These are phyloP conservation scores for Croton setiger DNA, from an alignment of 441 rosid species.

Conservation along the genomic window DNA sequence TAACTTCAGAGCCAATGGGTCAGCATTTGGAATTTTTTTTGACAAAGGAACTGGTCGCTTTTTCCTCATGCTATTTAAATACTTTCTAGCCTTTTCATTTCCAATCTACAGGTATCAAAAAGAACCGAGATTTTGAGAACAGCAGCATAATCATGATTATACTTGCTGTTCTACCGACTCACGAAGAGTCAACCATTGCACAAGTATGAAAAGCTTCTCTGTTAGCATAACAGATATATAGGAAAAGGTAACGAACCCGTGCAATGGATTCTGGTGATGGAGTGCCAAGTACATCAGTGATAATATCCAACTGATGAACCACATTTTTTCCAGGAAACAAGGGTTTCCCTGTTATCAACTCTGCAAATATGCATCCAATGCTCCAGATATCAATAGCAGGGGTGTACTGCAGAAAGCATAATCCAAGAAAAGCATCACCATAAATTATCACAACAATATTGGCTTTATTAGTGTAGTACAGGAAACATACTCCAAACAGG, in stretches of 20 bases:
- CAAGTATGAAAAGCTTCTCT: constrained; percentile 24
- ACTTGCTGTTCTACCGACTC: constrained; percentile 3
- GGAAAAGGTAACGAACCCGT: constrained; percentile 50
- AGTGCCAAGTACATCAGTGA: constrained; percentile 95
- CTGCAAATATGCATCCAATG: constrained; percentile 98
- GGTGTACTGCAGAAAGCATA: constrained; percentile 66
- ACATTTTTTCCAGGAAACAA: constrained; percentile 97
- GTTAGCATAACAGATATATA: constrained; percentile 20
- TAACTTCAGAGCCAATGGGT: constrained; percentile 72
- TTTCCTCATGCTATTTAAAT: constrained; percentile 71
- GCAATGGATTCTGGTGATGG: constrained; percentile 70
- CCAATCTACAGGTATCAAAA: constrained; percentile 60
- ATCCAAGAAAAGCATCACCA: constrained; percentile 5
- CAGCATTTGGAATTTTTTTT: constrained; percentile 63
- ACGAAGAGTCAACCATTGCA: constrained; percentile 11
- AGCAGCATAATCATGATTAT: constrained; percentile 5
- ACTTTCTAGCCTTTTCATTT: constrained; percentile 94
- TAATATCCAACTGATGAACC: constrained; percentile 82
- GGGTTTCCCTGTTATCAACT: constrained; percentile 83
- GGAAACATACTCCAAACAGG: no score
- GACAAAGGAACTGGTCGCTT: constrained; percentile 75
- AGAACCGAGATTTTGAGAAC: constrained; percentile 24
- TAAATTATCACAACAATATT: background rate
- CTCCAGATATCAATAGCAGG: constrained; percentile 99
- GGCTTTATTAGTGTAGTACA: no score